Evolutionary conservation across 352 stramenopile genomes (phyloP), one percentile per base, ranked within the genome.

Genomic region (Globisporangium perplexum): DNA sequence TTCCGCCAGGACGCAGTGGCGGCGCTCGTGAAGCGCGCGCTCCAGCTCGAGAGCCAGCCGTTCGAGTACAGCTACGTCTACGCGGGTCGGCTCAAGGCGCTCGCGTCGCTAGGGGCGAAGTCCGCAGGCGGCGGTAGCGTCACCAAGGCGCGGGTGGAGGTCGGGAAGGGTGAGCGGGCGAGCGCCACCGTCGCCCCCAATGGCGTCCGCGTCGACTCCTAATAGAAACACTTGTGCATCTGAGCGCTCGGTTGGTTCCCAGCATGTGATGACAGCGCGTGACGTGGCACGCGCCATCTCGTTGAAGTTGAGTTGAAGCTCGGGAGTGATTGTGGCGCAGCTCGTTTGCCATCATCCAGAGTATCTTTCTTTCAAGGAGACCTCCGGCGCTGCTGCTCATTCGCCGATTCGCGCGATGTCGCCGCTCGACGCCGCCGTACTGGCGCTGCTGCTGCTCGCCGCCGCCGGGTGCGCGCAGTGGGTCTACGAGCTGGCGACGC

Each of bases 41-140:
- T 18, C 15, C 18, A 50, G 12, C 7, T 39, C 15, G 28, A 50
- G n/a, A 49, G 15, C 8, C 23, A 46, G 15, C 23, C 30, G 14
- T 63, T 57, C 23, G 57, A 63, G 39, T 63, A 63, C 36, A 50
- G 51, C 15, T 57, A 55, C 50, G 15, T 63, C 22, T 59, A 59
- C 30, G 45, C 36, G 23, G 38, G 50, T 1, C 53, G 35, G 23
- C 51, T 63, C 47, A 52, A 50, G 8, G 57, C 57, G 14, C 31
- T 63, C 1, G 10, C 43, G 7, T n/a, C 52, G 10, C 45, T 60
- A 24, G 41, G 38, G 50, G 20, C 39, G 35, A 54, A 54, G 23
- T 33, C 31, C n/a, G 8, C 39, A 3, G 17, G 39, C n/a, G 18
- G n/a, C n/a, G n/a, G n/a, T n/a, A n/a, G 18, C 39, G n/a, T n/a